Evolutionary conservation across 2,329 filamentous ascomycete species (phyloP), one percentile per base, ranked within the genome.

Genomic region (Fusarium chaquense): DNA sequence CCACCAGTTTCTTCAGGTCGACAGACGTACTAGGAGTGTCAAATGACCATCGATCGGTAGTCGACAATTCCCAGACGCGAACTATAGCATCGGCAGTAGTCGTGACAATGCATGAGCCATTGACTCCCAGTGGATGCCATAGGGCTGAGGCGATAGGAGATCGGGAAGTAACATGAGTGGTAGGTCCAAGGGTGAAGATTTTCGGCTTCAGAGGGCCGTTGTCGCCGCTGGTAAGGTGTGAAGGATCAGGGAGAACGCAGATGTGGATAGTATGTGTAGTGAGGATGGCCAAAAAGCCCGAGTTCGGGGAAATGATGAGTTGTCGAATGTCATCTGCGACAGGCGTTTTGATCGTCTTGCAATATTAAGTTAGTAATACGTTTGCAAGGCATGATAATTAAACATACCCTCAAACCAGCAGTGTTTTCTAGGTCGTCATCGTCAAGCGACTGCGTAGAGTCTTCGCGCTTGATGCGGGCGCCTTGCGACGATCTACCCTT

Each of bases 101-200:
- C 0, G 96, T 98, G 22, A 98, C 91, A 33, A 99, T 82, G 57
- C 93, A 94, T 24, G 89, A 90, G 33, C 92, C 92, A 65, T 91
- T 89, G 13, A 95, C 90, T 2, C 94, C 94, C 1, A 98, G 84
- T 1, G 96, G 96, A 81, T 99, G 96, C 95, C 96, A 99, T 61
- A 98, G 75, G 6, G 91, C 92, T 2, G 93, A 93, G 24, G 90
- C 90, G 59, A 99, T 85, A 3, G 93, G 89, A 10, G 93, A 89
- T 70, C 94, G 91, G 47, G 95, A 93, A 51, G 94, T 91, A 50
- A 98, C 93, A 79, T 98, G 95, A 5, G 92, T 94, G 4, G 93
- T 97, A 32, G 94, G 94, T 2, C 95, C 95, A n/a, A 98, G 85
- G 22, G 95, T 95, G 81, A 93, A 97, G 55, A 93, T 93, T 79